Conservation (phyloP, 768 basidiomycete species). For the Serendipita sp. region DNA sequence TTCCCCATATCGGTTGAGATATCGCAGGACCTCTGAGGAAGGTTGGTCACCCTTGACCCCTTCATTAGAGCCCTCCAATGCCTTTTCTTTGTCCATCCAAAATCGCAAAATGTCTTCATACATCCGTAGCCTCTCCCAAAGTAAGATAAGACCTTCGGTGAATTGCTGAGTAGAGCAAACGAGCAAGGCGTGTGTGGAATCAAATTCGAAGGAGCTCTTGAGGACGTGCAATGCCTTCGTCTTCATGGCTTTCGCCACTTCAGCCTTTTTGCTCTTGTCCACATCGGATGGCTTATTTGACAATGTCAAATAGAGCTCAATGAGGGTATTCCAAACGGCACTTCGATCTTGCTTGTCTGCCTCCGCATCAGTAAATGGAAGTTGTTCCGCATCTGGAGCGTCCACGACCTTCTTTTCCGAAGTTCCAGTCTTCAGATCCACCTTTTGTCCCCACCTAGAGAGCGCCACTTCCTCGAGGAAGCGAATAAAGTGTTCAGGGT, state of each 20-base stretch:
- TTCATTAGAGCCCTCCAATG: conserved; percentile 9
- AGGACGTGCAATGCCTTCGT: conserved; percentile 65
- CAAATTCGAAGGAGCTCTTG: conserved; percentile 51
- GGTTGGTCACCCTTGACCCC: conserved; percentile 25
- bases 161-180: conserved; percentile 76
- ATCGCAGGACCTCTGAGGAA: conserved; percentile 46
- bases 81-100: conserved; percentile 67
- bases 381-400: conserved; percentile 13
- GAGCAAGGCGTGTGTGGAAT: conserved; percentile 84
- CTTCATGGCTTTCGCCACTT: conserved; percentile 20
- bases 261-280: conserved; percentile 12
- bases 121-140: conserved; percentile 94
- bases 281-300: conserved; percentile 16
- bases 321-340: conserved; percentile 87
- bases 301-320: conserved; percentile 76
- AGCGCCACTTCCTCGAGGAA: conserved; percentile 80
- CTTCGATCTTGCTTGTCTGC: conserved; percentile 52
- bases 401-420: conserved; percentile 11
- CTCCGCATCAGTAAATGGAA: conserved; percentile 26
- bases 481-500: conserved; percentile 61
- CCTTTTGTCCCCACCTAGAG: conserved; percentile 62
- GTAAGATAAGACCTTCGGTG: conserved; percentile 66
- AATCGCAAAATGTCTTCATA: conserved; percentile 88
- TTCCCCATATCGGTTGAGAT: conserved; percentile 60
- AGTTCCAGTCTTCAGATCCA: conserved; percentile 24